Evolutionary conservation across 371 early-diverging fungal species (phyloP).

Genomic region (Basidiobolus meristosporus): DNA sequence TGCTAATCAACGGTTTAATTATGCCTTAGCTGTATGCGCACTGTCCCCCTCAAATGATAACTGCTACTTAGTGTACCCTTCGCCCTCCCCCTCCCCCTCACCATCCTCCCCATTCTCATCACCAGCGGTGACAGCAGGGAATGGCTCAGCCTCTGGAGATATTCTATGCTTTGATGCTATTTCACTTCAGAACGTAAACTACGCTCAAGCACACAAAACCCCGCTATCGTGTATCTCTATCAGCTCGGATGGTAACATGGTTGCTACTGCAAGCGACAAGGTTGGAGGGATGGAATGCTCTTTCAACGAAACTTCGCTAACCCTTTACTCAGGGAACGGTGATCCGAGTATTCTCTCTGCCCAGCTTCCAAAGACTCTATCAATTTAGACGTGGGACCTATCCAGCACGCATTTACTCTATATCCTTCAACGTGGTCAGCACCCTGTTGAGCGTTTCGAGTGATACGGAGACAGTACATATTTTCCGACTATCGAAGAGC

Average conservation of each 20-base stretch:
- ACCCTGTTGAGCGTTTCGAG: constrained; percentile 72
- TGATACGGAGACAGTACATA: constrained; percentile 92
- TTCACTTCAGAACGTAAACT: constrained; percentile 63
- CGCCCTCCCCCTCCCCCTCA: constrained; percentile 25
- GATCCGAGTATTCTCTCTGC: constrained; percentile 83
- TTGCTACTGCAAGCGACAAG: constrained; percentile 93
- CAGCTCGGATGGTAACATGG: constrained; percentile 71
- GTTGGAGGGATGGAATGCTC: constrained; percentile 10
- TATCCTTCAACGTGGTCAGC: constrained; percentile 70
- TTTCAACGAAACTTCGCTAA: neutral
- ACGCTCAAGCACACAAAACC: constrained; percentile 86
- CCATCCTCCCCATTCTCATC: constrained; percentile 22
- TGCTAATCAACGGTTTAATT: neutral
- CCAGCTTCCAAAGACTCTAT: constrained; percentile 69
- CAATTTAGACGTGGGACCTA: constrained; percentile 91
- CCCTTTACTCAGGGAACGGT: constrained; percentile 68
- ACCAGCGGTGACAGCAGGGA: constrained; percentile 2
- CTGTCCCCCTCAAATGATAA: constrained; percentile 86
- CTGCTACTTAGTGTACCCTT: constrained; percentile 85
- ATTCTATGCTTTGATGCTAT: constrained; percentile 82
- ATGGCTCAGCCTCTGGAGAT: constrained; percentile 24
- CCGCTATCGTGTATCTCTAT: constrained; percentile 67
- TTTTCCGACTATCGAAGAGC: constrained; percentile 52
- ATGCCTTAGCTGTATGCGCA: constrained; percentile 62
- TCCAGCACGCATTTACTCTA: constrained; percentile 73